A percentile compares a stretch with the other conserved stretches of the same genome.
These are phyloP conservation scores for Geotrichum europaeum DNA, from an alignment of 1,139 yeast genomes.

Conservation along the genomic window DNA sequence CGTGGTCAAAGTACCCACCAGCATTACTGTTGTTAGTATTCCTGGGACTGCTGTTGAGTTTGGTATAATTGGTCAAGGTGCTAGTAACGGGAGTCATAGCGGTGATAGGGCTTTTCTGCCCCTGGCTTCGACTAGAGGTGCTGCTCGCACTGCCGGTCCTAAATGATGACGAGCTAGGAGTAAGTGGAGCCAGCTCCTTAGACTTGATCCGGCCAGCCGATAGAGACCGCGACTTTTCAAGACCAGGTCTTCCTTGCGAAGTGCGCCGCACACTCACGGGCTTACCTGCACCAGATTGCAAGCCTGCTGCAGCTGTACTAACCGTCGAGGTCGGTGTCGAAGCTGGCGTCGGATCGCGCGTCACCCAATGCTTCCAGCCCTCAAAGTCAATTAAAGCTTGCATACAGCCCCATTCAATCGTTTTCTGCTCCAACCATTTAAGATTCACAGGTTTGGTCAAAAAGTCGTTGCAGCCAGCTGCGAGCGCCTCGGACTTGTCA, in stretches of 20 bases:
- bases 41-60: background rate
- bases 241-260: background rate
- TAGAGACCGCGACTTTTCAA: background rate
- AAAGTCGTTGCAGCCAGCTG: conserved; percentile 96
- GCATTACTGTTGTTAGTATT: background rate
- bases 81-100: background rate
- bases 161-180: background rate
- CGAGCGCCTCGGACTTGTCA: conserved; percentile 83
- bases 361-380: conserved; percentile 89
- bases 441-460: conserved; percentile 94
- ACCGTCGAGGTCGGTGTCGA: background rate
- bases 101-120: background rate
- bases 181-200: background rate
- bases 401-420: conserved; percentile 92
- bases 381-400: conserved; percentile 95
- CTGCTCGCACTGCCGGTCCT: background rate
- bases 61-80: background rate
- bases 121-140: background rate
- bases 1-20: background rate
- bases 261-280: background rate
- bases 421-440: conserved; percentile 89
- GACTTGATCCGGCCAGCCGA: background rate
- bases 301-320: background rate
- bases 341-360: conserved; percentile 10
- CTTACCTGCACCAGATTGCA: background rate